Evolutionary conservation across 2,329 filamentous ascomycete species (phyloP), one percentile per base, ranked within the genome.

Genomic region (Ceratocystiopsis sp.): DNA sequence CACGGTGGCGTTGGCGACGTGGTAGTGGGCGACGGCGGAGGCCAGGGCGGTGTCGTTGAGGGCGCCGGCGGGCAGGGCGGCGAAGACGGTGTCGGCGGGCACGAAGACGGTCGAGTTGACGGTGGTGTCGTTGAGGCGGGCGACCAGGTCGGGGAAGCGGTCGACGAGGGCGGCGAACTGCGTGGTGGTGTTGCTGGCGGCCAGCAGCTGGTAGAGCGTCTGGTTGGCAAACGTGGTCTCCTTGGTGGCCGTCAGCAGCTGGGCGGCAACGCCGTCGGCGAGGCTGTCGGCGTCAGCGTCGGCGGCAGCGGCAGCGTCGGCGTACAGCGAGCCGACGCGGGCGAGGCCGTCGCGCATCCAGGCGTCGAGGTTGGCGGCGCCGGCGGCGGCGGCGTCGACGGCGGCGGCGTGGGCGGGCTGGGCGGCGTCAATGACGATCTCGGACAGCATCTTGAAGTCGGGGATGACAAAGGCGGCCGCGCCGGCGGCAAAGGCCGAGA

Each of bases 61-160:
- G 41, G 32, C 69, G 70, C 38, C 38, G 41, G 38, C 48, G 17
- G 48, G 48, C 19, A 76, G 59, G 50, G 70, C 64, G 48, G 80
- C 73, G 52, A 95, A 89, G 0, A 85, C 85, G 41, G 68, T 64
- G 57, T 94, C 75, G 1, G 73, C 76, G 0, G 87, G 87, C 2
- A 83, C 81, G 53, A 94, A 93, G 41, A 91, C 61, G 1, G 87
- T 94, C 54, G 80, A 75, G 59, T 89, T 87, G 18, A 72, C 66
- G 34, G 71, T 62, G 2, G 83, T 89, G 54, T 73, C 72, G 61
- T 93, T 91, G 25, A 95, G 71, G 4, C 77, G 58, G 43, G 80
- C 59, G 34, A 89, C 76, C 1, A 94, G 64, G 42, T 84, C 75
- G 1, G 77, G 69, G 55, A 82, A 78, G 47, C 85, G 69, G 48